A percentile compares a stretch with the other conserved stretches of the same genome.
Conservation (phyloP, 2,329 filamentous ascomycete genomes). For the Mycosphaerella sp. region DNA sequence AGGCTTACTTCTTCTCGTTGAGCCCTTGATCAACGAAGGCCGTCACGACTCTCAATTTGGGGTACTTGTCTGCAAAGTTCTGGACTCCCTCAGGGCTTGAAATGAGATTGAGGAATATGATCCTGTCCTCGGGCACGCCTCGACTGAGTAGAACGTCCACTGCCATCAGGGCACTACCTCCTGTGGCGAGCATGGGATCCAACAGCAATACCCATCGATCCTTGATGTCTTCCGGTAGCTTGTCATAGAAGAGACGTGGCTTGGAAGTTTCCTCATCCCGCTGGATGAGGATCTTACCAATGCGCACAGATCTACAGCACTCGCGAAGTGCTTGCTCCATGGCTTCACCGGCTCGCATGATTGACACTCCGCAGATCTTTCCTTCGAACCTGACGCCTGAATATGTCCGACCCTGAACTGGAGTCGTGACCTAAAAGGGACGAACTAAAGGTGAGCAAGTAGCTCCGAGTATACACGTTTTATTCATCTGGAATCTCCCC, state of each 20-base stretch:
- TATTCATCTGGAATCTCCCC: too few species aligned
- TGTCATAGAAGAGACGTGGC: constrained; percentile 96
- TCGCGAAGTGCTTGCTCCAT: constrained; percentile 97
- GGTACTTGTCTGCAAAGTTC: constrained; percentile 84
- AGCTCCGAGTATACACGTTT: too few species aligned
- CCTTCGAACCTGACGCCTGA: constrained; percentile 91
- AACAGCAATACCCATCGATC: constrained; percentile 88
- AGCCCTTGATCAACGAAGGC: constrained; percentile 96
- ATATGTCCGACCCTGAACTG: constrained; percentile 73
- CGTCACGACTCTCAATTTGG: constrained; percentile 83
- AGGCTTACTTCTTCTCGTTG: constrained; percentile 90
- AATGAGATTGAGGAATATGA: constrained; percentile 93
- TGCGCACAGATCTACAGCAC: constrained; percentile 94
- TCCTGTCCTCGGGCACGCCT: constrained; percentile 90
- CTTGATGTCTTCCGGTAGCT: constrained; percentile 88
- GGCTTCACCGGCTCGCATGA: constrained; percentile 95
- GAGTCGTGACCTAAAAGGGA: constrained; percentile 60
- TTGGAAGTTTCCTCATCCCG: constrained; percentile 88
- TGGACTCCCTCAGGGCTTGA: constrained; percentile 90
- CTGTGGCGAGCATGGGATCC: constrained; percentile 99
- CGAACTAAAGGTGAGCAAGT: too few species aligned
- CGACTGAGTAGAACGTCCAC: constrained; percentile 85
- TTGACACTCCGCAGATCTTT: constrained; percentile 97
- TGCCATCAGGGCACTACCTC: constrained; percentile 96
- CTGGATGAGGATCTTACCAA: constrained; percentile 98